Base-by-base conservation (phyloP, 2,329 filamentous ascomycete species). In the Westerdykella aurantiaca region DNA sequence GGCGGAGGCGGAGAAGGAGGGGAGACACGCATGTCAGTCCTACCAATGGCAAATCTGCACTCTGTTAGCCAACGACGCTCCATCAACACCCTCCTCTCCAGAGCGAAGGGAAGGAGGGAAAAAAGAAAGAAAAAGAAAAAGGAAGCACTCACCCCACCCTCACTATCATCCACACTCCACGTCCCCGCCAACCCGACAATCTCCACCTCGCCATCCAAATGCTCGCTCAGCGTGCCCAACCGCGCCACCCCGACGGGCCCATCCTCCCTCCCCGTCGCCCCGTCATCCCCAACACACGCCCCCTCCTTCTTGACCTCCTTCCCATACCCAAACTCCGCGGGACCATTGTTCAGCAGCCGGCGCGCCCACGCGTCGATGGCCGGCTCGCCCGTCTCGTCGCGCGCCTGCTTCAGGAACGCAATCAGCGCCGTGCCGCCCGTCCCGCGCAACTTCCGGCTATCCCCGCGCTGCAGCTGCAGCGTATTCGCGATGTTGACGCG, bases 361-460 rank as follows among this genome's bases (percentile, higher is more conserved):
- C 74, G 69, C 12, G 79, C 80, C 81, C 81, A 83, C 1, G 73
- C 72, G 56, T 83, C 80, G 39, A 97, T 83, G 1, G 90, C 88
- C 1, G 89, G 88, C 67, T 97, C 91, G 13, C 88, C 87, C 0
- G 93, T 98, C 74, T 98, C 93, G 59, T 98, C 90, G 22, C 93
- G 79, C 4, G 93, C 93, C 69, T 98, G 93, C 69, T 97, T 96
- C 48, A 98, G 73, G 69, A 98, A 98, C 0, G 91, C 88, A 44
- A 98, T 96, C 44, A 98, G 73, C 0, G 90, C 87, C 0, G 93
- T 97, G 13, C 93, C 93, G 12, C 93, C 93, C 0, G 93, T 98
- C 2, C 93, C 93, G 37, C 86, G 87, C 22, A 95, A 77, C 40
- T 84, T 84, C 78, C 67, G 56, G 65, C 47, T 62, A 37, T 56